Percentiles rank a stretch among this genome's conserved stretches.
phyloP scores from a whole-genome alignment of 2,329 filamentous ascomycete species.

The Penicillium sclerotiorum region DNA sequence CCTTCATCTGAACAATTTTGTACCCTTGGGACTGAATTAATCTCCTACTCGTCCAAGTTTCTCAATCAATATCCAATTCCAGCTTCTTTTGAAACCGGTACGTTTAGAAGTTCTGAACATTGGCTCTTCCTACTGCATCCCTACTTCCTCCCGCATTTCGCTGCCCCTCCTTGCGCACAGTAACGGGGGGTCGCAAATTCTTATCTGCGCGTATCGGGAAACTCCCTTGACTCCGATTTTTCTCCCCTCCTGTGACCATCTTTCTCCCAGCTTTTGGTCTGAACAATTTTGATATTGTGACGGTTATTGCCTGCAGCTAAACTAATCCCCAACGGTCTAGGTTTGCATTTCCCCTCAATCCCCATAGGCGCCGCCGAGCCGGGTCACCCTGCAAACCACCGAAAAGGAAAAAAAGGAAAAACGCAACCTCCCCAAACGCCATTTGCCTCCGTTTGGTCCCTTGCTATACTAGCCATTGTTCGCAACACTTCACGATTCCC shows the following conservation, averaged over 20 bases:
- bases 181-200: constrained; percentile 21
- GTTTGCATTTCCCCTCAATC: constrained; percentile 20
- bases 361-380: constrained; percentile 23
- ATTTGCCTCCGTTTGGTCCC: not conserved
- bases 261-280: no score
- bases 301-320: constrained; percentile 18
- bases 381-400: constrained; percentile 18
- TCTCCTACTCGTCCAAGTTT: not conserved
- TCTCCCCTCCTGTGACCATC: not conserved
- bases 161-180: constrained; percentile 25
- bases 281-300: not conserved
- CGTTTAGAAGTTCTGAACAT: not conserved
- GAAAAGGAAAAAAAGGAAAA: not conserved
- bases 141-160: constrained; percentile 4
- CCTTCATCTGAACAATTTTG: not conserved
- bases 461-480: no score
- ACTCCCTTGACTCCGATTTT: not conserved
- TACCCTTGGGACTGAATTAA: not conserved
- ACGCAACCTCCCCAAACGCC: constrained; percentile 8
- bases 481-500: constrained; percentile 5
- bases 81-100: not conserved
- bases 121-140: constrained; percentile 4
- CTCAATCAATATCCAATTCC: no score
- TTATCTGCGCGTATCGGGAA: constrained; percentile 11
- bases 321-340: constrained; percentile 26